phyloP scores from a whole-genome alignment of 2,329 filamentous ascomycete species.

The Botryosphaeria dothidea region DNA sequence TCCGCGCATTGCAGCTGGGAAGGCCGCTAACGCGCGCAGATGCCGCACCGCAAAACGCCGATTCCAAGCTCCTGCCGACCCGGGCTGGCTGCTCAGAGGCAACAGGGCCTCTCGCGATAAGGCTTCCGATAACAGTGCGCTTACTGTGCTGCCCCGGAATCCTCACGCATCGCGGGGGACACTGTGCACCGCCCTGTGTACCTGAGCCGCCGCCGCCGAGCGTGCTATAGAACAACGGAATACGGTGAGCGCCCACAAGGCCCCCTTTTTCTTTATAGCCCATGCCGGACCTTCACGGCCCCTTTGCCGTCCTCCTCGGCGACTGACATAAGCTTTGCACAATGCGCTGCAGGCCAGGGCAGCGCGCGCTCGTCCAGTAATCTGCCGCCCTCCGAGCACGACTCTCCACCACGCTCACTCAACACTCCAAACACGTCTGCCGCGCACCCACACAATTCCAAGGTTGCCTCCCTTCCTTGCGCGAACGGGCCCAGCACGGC shows the following conservation, averaged over 20 bases:
- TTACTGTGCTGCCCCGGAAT: not conserved
- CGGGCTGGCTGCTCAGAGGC: not conserved
- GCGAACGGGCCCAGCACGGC: conserved; percentile 1
- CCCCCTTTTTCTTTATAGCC: conserved; percentile 11
- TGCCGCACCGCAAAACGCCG: not conserved
- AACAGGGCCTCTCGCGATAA: conserved; percentile 3
- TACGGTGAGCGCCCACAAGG: conserved; percentile 10
- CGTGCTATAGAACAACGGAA: not conserved
- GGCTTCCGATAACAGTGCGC: conserved; percentile 5
- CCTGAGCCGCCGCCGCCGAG: not conserved
- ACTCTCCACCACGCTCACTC: conserved; percentile 12
- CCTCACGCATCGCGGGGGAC: conserved; percentile 1
- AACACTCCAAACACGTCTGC: conserved; percentile 5
- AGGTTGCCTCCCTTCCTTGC: conserved; percentile 6
- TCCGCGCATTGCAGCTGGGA: conserved; percentile 6
- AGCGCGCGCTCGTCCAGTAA: conserved; percentile 5
- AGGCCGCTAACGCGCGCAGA: conserved; percentile 6
- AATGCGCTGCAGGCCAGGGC: conserved; percentile 10
- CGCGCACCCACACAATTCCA: not conserved
- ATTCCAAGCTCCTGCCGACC: not conserved
- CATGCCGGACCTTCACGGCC: conserved; percentile 2
- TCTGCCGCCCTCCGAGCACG: conserved; percentile 2
- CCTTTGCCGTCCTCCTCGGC: not conserved
- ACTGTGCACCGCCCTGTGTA: not conserved
- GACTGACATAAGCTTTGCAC: conserved; percentile 18